Conservation (phyloP, 2,329 filamentous ascomycete species). For the Capronia epimyces region DNA sequence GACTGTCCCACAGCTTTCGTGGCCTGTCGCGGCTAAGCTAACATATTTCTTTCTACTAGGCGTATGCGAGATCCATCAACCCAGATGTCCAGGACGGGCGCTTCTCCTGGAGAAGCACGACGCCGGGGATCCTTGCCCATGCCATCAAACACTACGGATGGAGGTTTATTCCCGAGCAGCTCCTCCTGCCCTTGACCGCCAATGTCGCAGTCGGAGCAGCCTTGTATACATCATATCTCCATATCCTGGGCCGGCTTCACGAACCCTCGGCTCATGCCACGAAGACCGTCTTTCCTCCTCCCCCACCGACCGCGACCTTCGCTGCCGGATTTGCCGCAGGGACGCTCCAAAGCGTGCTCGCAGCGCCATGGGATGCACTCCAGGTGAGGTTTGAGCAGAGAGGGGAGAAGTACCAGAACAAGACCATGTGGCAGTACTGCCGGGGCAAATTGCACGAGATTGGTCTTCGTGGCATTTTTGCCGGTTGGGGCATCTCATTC, state of each 20-base stretch:
- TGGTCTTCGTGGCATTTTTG: slow-evolving; percentile 56
- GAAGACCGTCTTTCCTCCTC: slow-evolving; percentile 57
- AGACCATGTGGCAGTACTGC: slow-evolving; percentile 60
- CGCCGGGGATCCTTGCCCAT: slow-evolving; percentile 56
- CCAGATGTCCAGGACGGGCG: slow-evolving; percentile 47
- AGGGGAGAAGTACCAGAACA: slow-evolving; percentile 35
- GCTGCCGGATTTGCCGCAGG: slow-evolving; percentile 56
- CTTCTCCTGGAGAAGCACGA: slow-evolving; percentile 56
- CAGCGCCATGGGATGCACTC: slow-evolving; percentile 59
- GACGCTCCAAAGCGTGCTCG: slow-evolving; percentile 55
- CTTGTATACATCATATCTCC: slow-evolving; percentile 59
- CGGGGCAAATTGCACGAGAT: slow-evolving; percentile 54
- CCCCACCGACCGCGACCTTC: slow-evolving; percentile 50
- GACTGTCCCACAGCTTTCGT: neutral
- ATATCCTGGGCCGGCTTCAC: slow-evolving; percentile 53
- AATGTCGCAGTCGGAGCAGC: slow-evolving; percentile 59
- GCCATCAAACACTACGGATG: slow-evolving; percentile 58
- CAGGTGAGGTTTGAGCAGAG: slow-evolving; percentile 56
- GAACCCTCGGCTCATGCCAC: slow-evolving; percentile 52
- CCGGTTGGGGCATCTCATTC: slow-evolving; percentile 56
- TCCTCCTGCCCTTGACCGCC: slow-evolving; percentile 58
- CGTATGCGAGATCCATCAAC: slow-evolving; percentile 59
- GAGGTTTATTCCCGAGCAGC: slow-evolving; percentile 59
- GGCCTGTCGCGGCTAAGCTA: neutral
- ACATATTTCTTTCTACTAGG: slow-evolving; percentile 36